phyloP scores from a whole-genome alignment of 192 early-diverging fungal genomes.

The Mortierella hygrophila region DNA sequence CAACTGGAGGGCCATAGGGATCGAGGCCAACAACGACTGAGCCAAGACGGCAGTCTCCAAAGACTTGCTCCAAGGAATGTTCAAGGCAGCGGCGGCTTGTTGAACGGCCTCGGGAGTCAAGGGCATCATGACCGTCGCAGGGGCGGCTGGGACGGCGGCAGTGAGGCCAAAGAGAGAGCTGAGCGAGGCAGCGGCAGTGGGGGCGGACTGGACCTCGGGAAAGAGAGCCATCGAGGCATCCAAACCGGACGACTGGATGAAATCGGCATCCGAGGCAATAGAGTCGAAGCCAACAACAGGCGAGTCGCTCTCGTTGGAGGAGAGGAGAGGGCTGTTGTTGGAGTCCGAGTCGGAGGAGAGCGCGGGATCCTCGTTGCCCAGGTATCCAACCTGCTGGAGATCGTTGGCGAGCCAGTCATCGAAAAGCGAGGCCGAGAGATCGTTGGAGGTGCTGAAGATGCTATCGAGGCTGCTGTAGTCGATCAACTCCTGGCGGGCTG shows the following conservation, averaged over 20 bases:
- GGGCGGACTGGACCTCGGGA: conserved; percentile 28
- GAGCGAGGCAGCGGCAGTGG: neutral
- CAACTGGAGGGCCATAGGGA: conserved; percentile 46
- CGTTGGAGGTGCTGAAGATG: conserved; percentile 20
- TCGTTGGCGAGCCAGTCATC: conserved; percentile 69
- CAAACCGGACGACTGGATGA: conserved; percentile 19
- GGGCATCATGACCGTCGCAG: conserved; percentile 28
- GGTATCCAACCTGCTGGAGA: conserved; percentile 57
- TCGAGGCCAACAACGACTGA: conserved; percentile 55
- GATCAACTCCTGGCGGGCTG: conserved; percentile 16
- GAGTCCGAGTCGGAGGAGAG: conserved; percentile 37
- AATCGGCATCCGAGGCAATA: conserved; percentile 41
- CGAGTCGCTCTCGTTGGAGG: conserved; percentile 31
- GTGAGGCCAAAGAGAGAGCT: conserved; percentile 7
- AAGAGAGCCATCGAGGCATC: conserved; percentile 42
- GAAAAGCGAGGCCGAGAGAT: conserved; percentile 51
- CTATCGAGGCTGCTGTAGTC: conserved; percentile 43
- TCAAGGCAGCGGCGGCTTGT: conserved; percentile 53
- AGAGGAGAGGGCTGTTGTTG: conserved; percentile 22
- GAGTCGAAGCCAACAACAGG: conserved; percentile 51
- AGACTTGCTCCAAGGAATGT: conserved; percentile 56
- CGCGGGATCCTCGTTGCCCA: conserved; percentile 33
- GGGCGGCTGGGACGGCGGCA: conserved; percentile 1
- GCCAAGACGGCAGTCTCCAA: conserved; percentile 52
- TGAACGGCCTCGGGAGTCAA: conserved; percentile 51